A percentile compares a stretch with the other conserved stretches of the same genome.
Conservation (phyloP, 495 filamentous ascomycete genomes). For the Penicillium taxi region DNA sequence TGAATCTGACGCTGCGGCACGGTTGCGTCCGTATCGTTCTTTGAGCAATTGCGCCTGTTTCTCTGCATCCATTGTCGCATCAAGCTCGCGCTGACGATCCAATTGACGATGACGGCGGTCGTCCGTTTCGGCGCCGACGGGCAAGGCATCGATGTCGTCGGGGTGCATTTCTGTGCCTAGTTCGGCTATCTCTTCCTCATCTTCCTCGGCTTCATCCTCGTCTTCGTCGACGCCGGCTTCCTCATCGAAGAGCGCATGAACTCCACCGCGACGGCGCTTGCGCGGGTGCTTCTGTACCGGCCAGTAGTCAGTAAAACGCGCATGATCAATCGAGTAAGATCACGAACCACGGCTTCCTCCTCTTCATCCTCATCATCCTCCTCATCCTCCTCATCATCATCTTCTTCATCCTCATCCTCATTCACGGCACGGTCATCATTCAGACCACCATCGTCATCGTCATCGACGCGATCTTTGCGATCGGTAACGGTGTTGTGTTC, state of each 20-base stretch:
- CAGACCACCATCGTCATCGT: constrained; percentile 37
- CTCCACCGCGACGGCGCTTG: constrained; percentile 65
- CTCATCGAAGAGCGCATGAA: constrained; percentile 83
- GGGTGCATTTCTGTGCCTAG: constrained; percentile 86
- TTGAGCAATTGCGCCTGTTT: constrained; percentile 80
- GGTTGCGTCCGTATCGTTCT: constrained; percentile 69
- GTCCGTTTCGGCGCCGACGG: constrained; percentile 72
- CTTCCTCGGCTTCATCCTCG: constrained; percentile 84
- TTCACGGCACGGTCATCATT: constrained; percentile 48
- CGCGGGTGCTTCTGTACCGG: constrained; percentile 56
- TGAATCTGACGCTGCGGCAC: constrained; percentile 47
- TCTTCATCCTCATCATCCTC: constrained; percentile 40
- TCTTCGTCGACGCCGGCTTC: constrained; percentile 97
- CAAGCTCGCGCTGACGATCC: constrained; percentile 80
- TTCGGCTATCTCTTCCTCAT: constrained; percentile 73
- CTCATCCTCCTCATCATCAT: constrained; percentile 28
- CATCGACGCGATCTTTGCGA: constrained; percentile 45
- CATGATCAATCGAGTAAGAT: constrained; percentile 11
- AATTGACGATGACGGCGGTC: constrained; percentile 91
- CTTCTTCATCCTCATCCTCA: constrained; percentile 32
- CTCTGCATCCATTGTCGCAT: constrained; percentile 82
- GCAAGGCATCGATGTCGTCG: constrained; percentile 75
- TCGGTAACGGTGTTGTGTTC: constrained; percentile 42
- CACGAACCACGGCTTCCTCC: constrained; percentile 20
- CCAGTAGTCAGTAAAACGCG: constrained; percentile 6